These are phyloP conservation scores for Cardamine chenopodiifolia DNA, from an alignment of 345 rosid genomes.

Conservation along the genomic window DNA sequence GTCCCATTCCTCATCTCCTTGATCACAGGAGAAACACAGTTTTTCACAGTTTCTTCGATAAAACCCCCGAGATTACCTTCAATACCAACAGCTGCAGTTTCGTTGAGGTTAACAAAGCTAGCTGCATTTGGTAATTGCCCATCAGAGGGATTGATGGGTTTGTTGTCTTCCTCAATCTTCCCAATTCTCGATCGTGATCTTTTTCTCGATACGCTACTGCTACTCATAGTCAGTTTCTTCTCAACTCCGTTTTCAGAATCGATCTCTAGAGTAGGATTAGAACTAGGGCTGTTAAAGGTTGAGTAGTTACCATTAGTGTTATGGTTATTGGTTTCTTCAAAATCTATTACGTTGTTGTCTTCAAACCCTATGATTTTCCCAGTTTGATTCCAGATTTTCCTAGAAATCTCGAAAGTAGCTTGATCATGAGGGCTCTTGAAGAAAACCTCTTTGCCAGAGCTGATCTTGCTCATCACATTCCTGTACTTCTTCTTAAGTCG, in stretches of 20 bases:
- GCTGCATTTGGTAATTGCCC: constrained; percentile 33
- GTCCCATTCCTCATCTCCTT: constrained; percentile 56
- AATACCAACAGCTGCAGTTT: constrained; percentile 24
- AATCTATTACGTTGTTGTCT: constrained; percentile 61
- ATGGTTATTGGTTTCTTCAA: constrained; percentile 62
- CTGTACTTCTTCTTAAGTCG: constrained; percentile 92
- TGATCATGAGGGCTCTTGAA: constrained; percentile 94
- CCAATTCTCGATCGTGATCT: constrained; percentile 51
- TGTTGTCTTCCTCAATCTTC: constrained; percentile 65
- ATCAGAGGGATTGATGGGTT: constrained; percentile 32
- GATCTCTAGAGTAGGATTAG: constrained; percentile 37
- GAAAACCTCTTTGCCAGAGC: constrained; percentile 81
- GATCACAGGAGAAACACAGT: constrained; percentile 51
- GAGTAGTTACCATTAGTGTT: constrained; percentile 36
- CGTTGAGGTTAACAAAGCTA: constrained; percentile 43
- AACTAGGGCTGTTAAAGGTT: constrained; percentile 30
- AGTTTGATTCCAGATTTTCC: constrained; percentile 79
- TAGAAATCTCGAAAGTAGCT: constrained; percentile 91
- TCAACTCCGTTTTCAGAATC: constrained; percentile 53
- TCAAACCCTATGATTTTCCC: constrained; percentile 52
- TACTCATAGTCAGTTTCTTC: constrained; percentile 44
- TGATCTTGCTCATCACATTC: constrained; percentile 68
- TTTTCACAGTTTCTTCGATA: constrained; percentile 43
- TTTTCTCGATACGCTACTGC: constrained; percentile 52
- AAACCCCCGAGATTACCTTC: constrained; percentile 36